Percentiles rank a stretch among this genome's conserved stretches.
phyloP scores from a whole-genome alignment of 352 stramenopile genomes.

The Elongisporangium anandrum region DNA sequence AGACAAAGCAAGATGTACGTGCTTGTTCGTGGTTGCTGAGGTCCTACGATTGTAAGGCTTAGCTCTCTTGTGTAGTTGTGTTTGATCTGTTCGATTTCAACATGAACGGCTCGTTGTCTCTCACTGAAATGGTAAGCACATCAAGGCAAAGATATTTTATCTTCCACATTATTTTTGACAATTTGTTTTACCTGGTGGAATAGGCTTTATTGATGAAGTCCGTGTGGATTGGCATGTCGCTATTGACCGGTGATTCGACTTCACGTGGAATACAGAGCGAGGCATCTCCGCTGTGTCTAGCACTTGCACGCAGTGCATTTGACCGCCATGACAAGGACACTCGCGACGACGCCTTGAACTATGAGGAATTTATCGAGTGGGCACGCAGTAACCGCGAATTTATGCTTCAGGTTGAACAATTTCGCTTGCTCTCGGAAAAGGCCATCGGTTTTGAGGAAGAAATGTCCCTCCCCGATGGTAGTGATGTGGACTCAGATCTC shows the following conservation, averaged over 20 bases:
- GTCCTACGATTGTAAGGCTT: neutral
- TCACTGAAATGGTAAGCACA: constrained; percentile 52
- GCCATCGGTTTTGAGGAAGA: constrained; percentile 57
- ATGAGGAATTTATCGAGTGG: constrained; percentile 82
- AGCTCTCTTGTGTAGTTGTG: constrained; percentile 23
- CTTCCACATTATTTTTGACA: neutral
- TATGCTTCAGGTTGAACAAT: constrained; percentile 82
- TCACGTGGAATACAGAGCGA: neutral
- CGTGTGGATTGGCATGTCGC: constrained; percentile 60
- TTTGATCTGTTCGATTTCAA: constrained; percentile 85
- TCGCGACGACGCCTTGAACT: constrained; percentile 37
- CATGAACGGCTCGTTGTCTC: constrained; percentile 63
- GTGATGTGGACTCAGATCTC: constrained; percentile 74
- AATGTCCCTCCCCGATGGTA: constrained; percentile 56
- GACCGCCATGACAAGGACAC: constrained; percentile 36
- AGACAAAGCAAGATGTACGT: constrained; percentile 72
- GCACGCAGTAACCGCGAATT: constrained; percentile 80
- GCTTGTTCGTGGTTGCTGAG: neutral
- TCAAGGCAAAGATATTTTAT: neutral
- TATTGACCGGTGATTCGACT: constrained; percentile 39
- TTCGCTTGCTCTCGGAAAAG: constrained; percentile 68
- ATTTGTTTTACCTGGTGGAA: neutral
- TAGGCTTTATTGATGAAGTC: constrained; percentile 82
- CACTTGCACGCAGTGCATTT: constrained; percentile 55
- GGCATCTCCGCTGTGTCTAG: constrained; percentile 25